phyloP scores from a whole-genome alignment of 805 yeast species.

The Yarrowia yakushimensis region DNA sequence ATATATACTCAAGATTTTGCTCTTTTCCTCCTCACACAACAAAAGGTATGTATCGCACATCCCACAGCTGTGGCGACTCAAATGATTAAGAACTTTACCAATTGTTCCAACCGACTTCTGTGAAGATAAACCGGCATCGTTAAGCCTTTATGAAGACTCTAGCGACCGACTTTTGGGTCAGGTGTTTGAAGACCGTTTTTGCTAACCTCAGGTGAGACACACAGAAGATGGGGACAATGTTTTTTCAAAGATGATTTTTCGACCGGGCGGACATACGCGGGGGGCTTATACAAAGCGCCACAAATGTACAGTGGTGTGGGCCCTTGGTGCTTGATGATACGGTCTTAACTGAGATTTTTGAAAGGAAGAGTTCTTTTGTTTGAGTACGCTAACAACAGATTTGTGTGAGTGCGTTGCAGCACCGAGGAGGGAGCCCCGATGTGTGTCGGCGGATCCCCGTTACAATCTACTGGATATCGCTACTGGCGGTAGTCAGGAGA shows the following conservation, averaged over 20 bases:
- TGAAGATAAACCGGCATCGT: constrained; percentile 25
- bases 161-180: neutral
- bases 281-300: constrained; percentile 8
- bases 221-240: neutral
- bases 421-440: too few species aligned
- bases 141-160: constrained; percentile 23
- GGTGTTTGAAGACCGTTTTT: neutral
- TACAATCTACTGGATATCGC: constrained; percentile 9
- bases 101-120: constrained; percentile 24
- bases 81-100: constrained; percentile 22
- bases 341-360: constrained; percentile 17
- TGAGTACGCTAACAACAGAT: neutral
- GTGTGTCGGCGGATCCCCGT: too few species aligned
- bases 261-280: constrained; percentile 24
- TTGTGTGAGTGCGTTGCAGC: too few species aligned
- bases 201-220: constrained; percentile 23
- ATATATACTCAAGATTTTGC: neutral
- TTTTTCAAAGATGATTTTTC: constrained; percentile 12
- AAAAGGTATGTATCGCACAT: constrained; percentile 14
- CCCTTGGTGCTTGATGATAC: constrained; percentile 11
- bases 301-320: constrained; percentile 21
- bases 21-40: constrained; percentile 5
- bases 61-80: neutral
- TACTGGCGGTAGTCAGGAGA: constrained; percentile 22
- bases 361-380: neutral